Evolutionary conservation across 495 filamentous ascomycete genomes (phyloP).

Genomic region (Xylaria longipes): DNA sequence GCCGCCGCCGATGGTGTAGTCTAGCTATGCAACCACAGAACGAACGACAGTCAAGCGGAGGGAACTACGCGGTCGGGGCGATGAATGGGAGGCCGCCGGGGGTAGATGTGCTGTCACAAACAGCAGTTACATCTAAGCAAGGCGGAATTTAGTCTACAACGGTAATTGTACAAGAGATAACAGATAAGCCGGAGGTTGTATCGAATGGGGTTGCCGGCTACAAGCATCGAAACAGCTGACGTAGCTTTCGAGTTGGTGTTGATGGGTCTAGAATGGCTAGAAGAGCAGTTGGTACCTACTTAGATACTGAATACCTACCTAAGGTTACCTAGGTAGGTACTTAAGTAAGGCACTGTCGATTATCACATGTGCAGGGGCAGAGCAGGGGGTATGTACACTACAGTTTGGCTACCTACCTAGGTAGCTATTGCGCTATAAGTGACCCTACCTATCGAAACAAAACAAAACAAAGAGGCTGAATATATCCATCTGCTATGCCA

Average conservation of each 20-base stretch:
- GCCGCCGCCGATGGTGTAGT: slow-evolving; percentile 10
- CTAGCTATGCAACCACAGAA: slow-evolving; percentile 13
- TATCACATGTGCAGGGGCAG: slow-evolving; percentile 1
- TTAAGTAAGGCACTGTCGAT: not conserved
- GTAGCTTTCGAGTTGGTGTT: slow-evolving; percentile 34
- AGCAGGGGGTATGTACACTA: not conserved
- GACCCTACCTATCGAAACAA: too few relatives aligned
- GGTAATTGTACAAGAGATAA: slow-evolving; percentile 2
- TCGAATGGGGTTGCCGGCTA: not conserved
- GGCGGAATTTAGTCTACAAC: slow-evolving; percentile 1
- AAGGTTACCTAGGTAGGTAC: too few relatives aligned
- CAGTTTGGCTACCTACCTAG: too few relatives aligned
- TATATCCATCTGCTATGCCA: not conserved
- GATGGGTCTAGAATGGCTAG: not conserved
- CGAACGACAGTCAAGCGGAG: not conserved
- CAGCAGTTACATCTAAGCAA: slow-evolving; percentile 1
- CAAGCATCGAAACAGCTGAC: slow-evolving; percentile 33
- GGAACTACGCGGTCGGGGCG: not conserved
- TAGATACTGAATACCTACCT: not conserved
- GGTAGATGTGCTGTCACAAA: not conserved
- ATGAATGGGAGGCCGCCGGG: not conserved
- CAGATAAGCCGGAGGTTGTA: slow-evolving; percentile 15
- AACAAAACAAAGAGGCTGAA: not conserved
- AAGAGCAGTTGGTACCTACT: not conserved
- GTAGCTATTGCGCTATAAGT: too few relatives aligned